A percentile compares a stretch with the other conserved stretches of the same genome.
Evolutionary conservation across 2,329 filamentous ascomycete genomes (phyloP).

Genomic region (Ceratocystis cacaofunesta): DNA sequence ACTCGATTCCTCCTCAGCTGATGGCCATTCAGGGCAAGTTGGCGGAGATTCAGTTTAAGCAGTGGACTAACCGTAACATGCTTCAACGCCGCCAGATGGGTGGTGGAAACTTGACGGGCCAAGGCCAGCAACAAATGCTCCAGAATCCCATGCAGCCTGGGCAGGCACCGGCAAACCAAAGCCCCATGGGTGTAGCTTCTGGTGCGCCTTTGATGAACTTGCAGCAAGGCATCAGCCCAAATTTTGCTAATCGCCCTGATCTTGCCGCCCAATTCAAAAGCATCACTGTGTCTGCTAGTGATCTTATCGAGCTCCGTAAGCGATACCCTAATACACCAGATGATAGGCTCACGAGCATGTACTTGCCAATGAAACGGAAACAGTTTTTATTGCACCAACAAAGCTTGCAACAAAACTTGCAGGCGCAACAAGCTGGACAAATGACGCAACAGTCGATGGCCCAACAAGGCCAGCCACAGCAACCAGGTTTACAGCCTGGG

Average conservation of each 20-base stretch:
- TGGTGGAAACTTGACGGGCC: background rate
- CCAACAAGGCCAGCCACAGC: conserved; percentile 18
- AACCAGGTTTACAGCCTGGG: background rate
- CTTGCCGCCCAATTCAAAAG: background rate
- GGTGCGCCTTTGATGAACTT: background rate
- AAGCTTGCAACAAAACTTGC: conserved; percentile 22
- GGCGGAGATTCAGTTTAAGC: conserved; percentile 22
- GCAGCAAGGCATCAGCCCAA: background rate
- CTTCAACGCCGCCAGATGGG: conserved; percentile 7
- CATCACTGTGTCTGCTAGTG: background rate
- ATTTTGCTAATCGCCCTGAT: background rate
- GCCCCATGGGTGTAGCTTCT: conserved; percentile 17
- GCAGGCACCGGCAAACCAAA: conserved; percentile 11
- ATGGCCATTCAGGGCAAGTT: conserved; percentile 12
- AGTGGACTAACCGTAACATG: conserved; percentile 13
- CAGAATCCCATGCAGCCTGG: conserved; percentile 2
- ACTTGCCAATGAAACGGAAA: background rate
- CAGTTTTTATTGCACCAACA: conserved; percentile 23
- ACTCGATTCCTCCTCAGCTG: conserved; percentile 19
- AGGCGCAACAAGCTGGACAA: conserved; percentile 20
- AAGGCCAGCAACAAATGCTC: background rate
- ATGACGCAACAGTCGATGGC: conserved; percentile 20
- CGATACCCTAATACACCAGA: background rate
- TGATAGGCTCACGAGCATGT: background rate
- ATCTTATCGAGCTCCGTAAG: background rate